Evolutionary conservation across 2,329 filamentous ascomycete species (phyloP).

Genomic region (Mycocentrospora acerina): DNA sequence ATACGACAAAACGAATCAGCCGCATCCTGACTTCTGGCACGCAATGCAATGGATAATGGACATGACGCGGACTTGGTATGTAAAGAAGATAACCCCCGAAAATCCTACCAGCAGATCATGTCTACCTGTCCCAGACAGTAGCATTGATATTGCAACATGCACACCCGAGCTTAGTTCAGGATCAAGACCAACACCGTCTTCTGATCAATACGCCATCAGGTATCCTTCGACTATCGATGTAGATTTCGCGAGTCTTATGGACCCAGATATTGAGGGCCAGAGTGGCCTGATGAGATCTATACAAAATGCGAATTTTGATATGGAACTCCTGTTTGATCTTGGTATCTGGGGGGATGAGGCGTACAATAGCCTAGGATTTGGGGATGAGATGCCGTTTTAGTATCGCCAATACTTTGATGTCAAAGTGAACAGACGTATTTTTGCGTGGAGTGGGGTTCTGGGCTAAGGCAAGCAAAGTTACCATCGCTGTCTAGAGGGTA

Average conservation of each 20-base stretch:
- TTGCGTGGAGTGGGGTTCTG: no score
- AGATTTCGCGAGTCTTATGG: conserved; percentile 3
- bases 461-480: no score
- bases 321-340: conserved; percentile 37
- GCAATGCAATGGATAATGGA: conserved; percentile 35
- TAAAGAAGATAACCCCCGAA: conserved; percentile 22
- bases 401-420: background rate
- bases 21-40: conserved; percentile 34
- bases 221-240: background rate
- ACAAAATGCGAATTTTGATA: conserved; percentile 31
- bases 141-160: conserved; percentile 1
- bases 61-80: conserved; percentile 32
- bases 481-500: no score
- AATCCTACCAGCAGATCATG: background rate
- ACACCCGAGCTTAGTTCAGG: conserved; percentile 1
- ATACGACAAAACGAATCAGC: conserved; percentile 23
- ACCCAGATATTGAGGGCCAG: conserved; percentile 1
- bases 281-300: conserved; percentile 26
- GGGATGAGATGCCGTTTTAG: conserved; percentile 10
- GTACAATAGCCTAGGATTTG: conserved; percentile 33
- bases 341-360: conserved; percentile 33
- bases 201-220: no score
- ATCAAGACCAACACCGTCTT: conserved; percentile 6
- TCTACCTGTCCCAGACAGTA: conserved; percentile 1
- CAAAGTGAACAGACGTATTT: no score